Evolutionary conservation across 257 asterid species (phyloP).

Genomic region (Forsythia suspensa): DNA sequence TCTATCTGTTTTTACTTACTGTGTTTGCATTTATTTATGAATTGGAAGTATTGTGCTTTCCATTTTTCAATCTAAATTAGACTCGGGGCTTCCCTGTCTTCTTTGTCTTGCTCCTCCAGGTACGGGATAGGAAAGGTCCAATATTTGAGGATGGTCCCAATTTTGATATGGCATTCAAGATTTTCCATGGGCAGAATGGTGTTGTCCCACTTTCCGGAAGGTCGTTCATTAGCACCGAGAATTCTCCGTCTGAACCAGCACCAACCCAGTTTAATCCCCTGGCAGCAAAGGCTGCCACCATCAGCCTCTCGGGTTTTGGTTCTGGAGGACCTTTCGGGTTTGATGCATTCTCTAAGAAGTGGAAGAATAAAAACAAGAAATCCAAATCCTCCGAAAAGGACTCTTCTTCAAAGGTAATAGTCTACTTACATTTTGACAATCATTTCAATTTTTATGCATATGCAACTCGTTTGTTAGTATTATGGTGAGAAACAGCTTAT

Average conservation of each 20-base stretch:
- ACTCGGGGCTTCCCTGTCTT: too few relatives aligned
- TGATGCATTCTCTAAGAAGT: slow-evolving; percentile 65
- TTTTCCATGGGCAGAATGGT: slow-evolving; percentile 93
- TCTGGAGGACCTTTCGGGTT: slow-evolving; percentile 81
- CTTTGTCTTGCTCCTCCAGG: slow-evolving; percentile 36
- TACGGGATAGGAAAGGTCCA: slow-evolving; percentile 69
- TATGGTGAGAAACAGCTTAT: not conserved
- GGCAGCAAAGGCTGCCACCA: slow-evolving; percentile 89
- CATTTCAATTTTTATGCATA: not conserved
- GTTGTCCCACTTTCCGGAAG: slow-evolving; percentile 82
- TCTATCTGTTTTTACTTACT: slow-evolving; percentile 9
- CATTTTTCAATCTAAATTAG: not conserved
- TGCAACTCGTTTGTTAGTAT: not conserved
- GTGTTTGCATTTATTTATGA: too few relatives aligned
- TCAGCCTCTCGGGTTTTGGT: slow-evolving; percentile 87
- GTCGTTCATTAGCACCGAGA: slow-evolving; percentile 41
- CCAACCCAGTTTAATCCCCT: slow-evolving; percentile 74
- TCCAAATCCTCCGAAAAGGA: slow-evolving; percentile 55
- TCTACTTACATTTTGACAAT: not conserved
- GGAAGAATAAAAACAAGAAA: slow-evolving; percentile 56
- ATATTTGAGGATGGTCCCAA: slow-evolving; percentile 95
- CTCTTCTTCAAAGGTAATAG: slow-evolving; percentile 61
- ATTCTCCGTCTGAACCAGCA: slow-evolving; percentile 43
- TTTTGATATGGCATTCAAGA: slow-evolving; percentile 84
- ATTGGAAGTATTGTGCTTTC: too few relatives aligned